These are phyloP conservation scores for Lolium multiflorum DNA, from an alignment of 176 grass and related monocot genomes.

Conservation along the genomic window DNA sequence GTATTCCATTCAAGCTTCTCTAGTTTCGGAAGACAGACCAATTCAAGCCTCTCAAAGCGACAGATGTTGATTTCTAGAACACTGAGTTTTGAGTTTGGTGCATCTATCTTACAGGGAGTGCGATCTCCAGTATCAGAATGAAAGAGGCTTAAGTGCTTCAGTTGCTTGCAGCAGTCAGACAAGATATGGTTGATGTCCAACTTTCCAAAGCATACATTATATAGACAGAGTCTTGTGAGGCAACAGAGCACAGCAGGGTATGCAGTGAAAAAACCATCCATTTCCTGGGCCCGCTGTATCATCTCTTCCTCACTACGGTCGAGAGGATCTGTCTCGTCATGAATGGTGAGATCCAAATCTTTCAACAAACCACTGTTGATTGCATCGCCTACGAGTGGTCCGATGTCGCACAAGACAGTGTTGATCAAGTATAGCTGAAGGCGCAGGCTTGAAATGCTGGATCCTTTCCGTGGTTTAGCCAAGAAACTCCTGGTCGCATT, in stretches of 20 bases:
- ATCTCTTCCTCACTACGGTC: background rate
- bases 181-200: background rate
- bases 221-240: too few species aligned
- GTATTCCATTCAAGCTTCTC: too few species aligned
- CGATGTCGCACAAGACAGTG: too few species aligned
- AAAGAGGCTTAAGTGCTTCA: too few species aligned
- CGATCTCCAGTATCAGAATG: too few species aligned
- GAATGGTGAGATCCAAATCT: background rate
- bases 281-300: background rate
- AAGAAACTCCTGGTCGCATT: background rate
- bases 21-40: too few species aligned
- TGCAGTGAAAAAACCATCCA: background rate
- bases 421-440: background rate
- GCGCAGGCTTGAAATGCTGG: background rate
- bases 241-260: background rate
- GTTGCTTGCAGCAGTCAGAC: too few species aligned
- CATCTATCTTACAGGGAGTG: too few species aligned
- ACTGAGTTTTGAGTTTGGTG: too few species aligned
- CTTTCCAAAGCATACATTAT: background rate
- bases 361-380: background rate
- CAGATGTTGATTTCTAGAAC: too few species aligned
- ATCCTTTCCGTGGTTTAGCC: background rate
- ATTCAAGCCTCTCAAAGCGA: too few species aligned
- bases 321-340: background rate
- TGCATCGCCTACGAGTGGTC: background rate